Base-by-base conservation (phyloP, 345 rosid genomes). In the Schrenkiella parvula region DNA sequence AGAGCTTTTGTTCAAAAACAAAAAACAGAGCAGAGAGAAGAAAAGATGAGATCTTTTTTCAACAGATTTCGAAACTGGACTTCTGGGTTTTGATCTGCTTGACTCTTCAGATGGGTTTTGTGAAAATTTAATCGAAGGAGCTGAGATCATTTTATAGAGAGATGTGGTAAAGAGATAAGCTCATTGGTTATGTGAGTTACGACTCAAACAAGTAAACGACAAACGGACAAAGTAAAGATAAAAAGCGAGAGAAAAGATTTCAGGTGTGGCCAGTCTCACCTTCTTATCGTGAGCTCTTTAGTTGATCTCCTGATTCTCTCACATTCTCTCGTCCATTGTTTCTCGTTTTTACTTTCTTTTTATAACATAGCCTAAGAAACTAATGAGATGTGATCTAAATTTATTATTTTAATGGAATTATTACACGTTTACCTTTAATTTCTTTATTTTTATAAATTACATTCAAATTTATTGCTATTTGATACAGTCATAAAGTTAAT, bases 151-250 rank as follows among this genome's bases (percentile, higher is more conserved):
- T 74, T 47, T 74, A 68, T 68, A 75, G 74, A 68, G 53, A 68
- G 4, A 41, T 14, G 66, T 41, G 62, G 73, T 68, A 34, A 75
- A 75, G 79, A 75, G 79, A 75, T 75, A 68, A 75, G 74, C 68
- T 74, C 26, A 75, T 54, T 68, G 70, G 70, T 37, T 75, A 42
- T 34, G 68, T 61, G 44, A 74, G 63, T 74, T 74, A 74, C 14
- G 78, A 59, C 68, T 74, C 31, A 12, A 8, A 47, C 46, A 60
- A 68, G 64, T 75, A 75, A 43, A 61, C 79, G 74, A 75, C 79
- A 74, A 74, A 50, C 17, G 19, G 53, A 28, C 44, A 38, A 74
- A 47, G 26, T 19, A 13, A 13, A 25, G 62, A 66, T 31, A 39
- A 38, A 37, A 46, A 9, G 32, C 9, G 4, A 42, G 28, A 25